Conservation (phyloP, 768 basidiomycete genomes). For the Auriculariales sp. region DNA sequence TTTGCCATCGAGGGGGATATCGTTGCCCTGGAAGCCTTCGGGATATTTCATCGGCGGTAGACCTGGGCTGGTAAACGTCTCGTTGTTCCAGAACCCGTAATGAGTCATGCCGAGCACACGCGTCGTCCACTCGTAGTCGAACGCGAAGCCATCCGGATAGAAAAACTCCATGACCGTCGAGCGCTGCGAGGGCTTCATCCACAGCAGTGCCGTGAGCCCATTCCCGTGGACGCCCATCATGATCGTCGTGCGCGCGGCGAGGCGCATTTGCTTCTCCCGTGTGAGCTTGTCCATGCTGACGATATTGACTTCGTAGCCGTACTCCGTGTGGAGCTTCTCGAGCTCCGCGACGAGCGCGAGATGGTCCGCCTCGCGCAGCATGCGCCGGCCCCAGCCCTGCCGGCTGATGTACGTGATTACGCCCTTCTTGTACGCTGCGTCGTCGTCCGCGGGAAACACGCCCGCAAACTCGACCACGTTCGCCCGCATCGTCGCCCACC, state of each 20-base stretch:
- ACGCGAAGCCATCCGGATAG: constrained; percentile 69
- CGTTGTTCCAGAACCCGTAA: constrained; percentile 71
- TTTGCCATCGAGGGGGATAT: constrained; percentile 68
- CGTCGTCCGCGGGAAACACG: constrained; percentile 17
- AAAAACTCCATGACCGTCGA: constrained; percentile 91
- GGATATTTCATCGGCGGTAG: constrained; percentile 60
- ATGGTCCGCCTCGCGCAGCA: constrained; percentile 63
- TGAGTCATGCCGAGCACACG: constrained; percentile 74
- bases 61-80: constrained; percentile 62
- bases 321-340: constrained; percentile 45
- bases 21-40: constrained; percentile 75
- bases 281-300: constrained; percentile 74
- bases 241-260: constrained; percentile 86
- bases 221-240: constrained; percentile 94
- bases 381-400: constrained; percentile 78
- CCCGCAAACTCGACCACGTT: constrained; percentile 23
- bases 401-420: constrained; percentile 91
- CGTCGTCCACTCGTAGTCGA: constrained; percentile 72
- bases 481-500: constrained; percentile 67
- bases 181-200: constrained; percentile 78
- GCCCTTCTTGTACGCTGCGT: constrained; percentile 25
- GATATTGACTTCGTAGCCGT: constrained; percentile 81
- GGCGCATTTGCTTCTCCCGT: constrained; percentile 60
- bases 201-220: constrained; percentile 72
- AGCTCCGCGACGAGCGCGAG: constrained; percentile 65